Conservation (phyloP, 2,329 filamentous ascomycete genomes). For the Aphanocladium album region DNA sequence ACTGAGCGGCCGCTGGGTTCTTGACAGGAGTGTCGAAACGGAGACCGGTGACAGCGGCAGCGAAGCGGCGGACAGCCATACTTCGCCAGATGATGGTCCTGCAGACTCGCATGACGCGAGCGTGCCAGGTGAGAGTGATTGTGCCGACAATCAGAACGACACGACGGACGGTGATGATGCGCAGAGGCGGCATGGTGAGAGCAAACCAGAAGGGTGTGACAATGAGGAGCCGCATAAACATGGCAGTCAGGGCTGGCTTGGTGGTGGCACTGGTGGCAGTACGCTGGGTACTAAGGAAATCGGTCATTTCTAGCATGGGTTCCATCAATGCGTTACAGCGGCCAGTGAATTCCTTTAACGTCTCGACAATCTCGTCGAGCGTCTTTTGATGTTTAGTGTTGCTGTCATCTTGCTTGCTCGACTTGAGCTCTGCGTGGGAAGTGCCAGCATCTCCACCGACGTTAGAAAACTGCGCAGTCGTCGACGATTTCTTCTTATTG, state of each 20-base stretch:
- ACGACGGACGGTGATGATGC: constrained; percentile 80
- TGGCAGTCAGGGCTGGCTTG: constrained; percentile 77
- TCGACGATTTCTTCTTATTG: constrained; percentile 20
- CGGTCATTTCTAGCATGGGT: constrained; percentile 80
- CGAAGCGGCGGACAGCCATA: constrained; percentile 62
- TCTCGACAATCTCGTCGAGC: constrained; percentile 94
- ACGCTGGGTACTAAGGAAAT: constrained; percentile 86
- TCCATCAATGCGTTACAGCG: constrained; percentile 90
- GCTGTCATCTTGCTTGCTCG: constrained; percentile 50
- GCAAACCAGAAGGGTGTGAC: constrained; percentile 84
- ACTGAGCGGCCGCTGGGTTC: constrained; percentile 28
- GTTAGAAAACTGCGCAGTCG: constrained; percentile 22
- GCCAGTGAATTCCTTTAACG: constrained; percentile 81
- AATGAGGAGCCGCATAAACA: constrained; percentile 84
- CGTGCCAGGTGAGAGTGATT: constrained; percentile 85
- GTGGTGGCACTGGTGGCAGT: constrained; percentile 90
- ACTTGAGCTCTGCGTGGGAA: neutral
- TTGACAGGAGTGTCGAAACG: constrained; percentile 54
- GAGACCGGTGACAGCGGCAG: constrained; percentile 73
- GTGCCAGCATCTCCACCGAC: constrained; percentile 22
- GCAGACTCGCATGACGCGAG: constrained; percentile 75
- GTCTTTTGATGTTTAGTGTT: constrained; percentile 84
- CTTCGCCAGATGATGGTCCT: constrained; percentile 90
- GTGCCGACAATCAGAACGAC: constrained; percentile 85
- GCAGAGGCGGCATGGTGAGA: constrained; percentile 74